Base-by-base conservation (phyloP, 2,329 filamentous ascomycete species). In the Tolypocladium guangdongense region DNA sequence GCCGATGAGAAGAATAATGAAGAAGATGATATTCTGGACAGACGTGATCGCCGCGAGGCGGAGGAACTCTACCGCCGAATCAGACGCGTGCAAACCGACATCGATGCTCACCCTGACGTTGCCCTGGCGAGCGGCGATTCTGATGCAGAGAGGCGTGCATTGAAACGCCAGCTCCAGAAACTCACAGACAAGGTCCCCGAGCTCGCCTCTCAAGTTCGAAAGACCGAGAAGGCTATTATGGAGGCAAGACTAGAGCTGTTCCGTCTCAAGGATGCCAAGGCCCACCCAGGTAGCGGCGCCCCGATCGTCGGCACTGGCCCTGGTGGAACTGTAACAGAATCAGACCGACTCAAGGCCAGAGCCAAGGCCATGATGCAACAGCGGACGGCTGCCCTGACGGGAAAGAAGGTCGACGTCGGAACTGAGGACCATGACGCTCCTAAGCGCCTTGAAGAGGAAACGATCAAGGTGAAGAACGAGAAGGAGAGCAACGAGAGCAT, bases 331-430 rank as follows among this genome's bases (percentile, higher is more conserved):
- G 83, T 99, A 43, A 99, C 93, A 0, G 93, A 99, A 70, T 87
- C 90, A 4, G 93, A 99, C 71, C 84, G 92, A 52, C 81, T 97
- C 60, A 97, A 96, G 74, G 93, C 93, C 37, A 84, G 91, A 60
- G 92, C 93, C 35, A 95, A 91, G 72, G 92, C 92, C 39, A 95
- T 96, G 84, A 99, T 99, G 93, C 92, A 97, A 72, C 91, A 96
- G 64, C 87, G 93, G 55, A 91, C 93, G 60, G 93, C 93, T 53
- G 92, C 93, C 20, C 74, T 99, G 58, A 90, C 90, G 24, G 93
- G 93, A 54, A 90, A 86, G 69, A 90, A 91, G 65, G 74, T 86
- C 48, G 83, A 88, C 38, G 69, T 75, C 2, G 75, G 74, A 47
- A 80, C 85, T 56, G 88, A 95, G 59, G 86, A 91, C 58, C 78